Conservation (phyloP, 306 rosid species). For the Vigna reflexopilosa region DNA sequence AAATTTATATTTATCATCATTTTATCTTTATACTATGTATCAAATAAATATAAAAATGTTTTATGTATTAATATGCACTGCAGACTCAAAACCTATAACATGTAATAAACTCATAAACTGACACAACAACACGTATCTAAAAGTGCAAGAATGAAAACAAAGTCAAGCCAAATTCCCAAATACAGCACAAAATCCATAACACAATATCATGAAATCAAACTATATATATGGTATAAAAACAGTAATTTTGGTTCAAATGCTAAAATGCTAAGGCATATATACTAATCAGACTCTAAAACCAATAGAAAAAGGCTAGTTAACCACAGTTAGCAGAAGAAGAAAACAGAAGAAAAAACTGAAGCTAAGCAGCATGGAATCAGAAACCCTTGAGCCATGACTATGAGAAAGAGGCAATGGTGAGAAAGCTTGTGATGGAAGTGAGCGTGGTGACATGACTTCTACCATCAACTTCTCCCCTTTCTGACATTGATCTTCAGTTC, state of each 20-base stretch:
- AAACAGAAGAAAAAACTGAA: conserved; percentile 28
- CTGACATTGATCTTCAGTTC: conserved; percentile 55
- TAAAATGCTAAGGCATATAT: conserved; percentile 27
- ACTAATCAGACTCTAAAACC: conserved; percentile 25
- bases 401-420: conserved; percentile 45
- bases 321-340: not conserved
- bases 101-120: too few relatives aligned
- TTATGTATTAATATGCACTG: too few relatives aligned
- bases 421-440: conserved; percentile 41
- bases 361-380: conserved; percentile 5
- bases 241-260: conserved; percentile 1
- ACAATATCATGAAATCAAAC: not conserved
- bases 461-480: conserved; percentile 62
- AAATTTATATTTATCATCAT: too few relatives aligned
- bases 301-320: not conserved
- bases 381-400: conserved; percentile 37
- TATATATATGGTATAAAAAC: not conserved
- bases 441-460: conserved; percentile 58
- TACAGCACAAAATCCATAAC: not conserved
- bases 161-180: not conserved
- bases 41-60: too few relatives aligned
- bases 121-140: not conserved
- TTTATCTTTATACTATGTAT: too few relatives aligned
- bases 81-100: too few relatives aligned
- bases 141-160: too few relatives aligned